Conservation (phyloP, 768 basidiomycete species). For the Galerina sulciceps region DNA sequence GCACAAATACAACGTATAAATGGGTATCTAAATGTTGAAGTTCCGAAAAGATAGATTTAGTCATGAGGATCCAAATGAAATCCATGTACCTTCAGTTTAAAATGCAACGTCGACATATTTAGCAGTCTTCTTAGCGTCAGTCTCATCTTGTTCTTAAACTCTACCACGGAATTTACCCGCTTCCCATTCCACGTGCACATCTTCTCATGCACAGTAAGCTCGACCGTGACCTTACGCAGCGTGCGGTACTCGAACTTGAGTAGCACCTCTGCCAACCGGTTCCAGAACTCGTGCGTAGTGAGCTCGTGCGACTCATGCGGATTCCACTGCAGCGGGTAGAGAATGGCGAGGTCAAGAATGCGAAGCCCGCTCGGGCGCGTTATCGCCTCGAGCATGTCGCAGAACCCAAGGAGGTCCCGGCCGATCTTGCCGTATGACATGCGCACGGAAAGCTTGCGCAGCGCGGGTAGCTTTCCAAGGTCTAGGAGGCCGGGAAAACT, state of each 20-base stretch:
- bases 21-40: too few species aligned
- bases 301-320: slow-evolving; percentile 9
- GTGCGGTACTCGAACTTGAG: slow-evolving; percentile 8
- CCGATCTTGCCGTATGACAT: slow-evolving; percentile 20
- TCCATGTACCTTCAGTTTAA: slow-evolving; percentile 17
- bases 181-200: slow-evolving; percentile 5
- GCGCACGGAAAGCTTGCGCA: slow-evolving; percentile 19
- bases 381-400: slow-evolving; percentile 13
- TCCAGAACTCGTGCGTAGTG: slow-evolving; percentile 13
- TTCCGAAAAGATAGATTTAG: not conserved
- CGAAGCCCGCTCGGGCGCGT: slow-evolving; percentile 5
- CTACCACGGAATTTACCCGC: slow-evolving; percentile 12
- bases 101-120: slow-evolving; percentile 20
- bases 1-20: too few species aligned
- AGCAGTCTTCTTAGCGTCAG: slow-evolving; percentile 3
- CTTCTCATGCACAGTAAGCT: slow-evolving; percentile 19
- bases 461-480: slow-evolving; percentile 11
- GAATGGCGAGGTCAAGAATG: slow-evolving; percentile 14
- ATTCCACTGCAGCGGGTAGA: slow-evolving; percentile 16
- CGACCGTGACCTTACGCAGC: slow-evolving; percentile 14
- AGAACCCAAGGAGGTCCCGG: slow-evolving; percentile 18
- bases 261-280: slow-evolving; percentile 8
- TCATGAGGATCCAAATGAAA: slow-evolving; percentile 7
- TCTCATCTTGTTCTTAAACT: slow-evolving; percentile 17
- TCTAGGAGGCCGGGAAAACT: slow-evolving; percentile 20